Evolutionary conservation across 2,329 filamentous ascomycete species (phyloP).

Genomic region (Colletotrichum sojae): DNA sequence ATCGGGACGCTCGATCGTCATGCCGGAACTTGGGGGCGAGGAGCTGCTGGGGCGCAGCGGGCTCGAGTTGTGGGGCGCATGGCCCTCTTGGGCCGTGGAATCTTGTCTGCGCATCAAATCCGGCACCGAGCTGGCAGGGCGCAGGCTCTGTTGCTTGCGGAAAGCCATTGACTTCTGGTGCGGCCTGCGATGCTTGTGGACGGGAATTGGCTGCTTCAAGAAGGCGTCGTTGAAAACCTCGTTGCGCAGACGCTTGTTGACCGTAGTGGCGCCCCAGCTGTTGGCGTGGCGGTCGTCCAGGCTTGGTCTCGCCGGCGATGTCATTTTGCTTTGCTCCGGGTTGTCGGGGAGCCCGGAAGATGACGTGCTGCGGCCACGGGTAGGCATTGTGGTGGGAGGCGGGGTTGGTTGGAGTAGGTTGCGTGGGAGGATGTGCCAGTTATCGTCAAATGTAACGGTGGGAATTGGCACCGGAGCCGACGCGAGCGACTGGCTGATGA

Average conservation of each 20-base stretch:
- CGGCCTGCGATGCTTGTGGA: constrained; percentile 81
- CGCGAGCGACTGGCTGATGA: constrained; percentile 83
- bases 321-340: constrained; percentile 19
- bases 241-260: constrained; percentile 89
- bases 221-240: constrained; percentile 96
- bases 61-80: constrained; percentile 37
- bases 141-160: constrained; percentile 58
- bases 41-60: constrained; percentile 33
- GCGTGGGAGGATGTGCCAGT: constrained; percentile 91
- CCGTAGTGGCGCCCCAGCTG: constrained; percentile 91
- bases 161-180: constrained; percentile 76
- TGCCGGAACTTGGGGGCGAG: constrained; percentile 29
- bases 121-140: constrained; percentile 62
- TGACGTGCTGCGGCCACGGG: constrained; percentile 55
- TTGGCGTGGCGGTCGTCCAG: constrained; percentile 71
- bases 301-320: constrained; percentile 52
- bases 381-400: constrained; percentile 45
- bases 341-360: constrained; percentile 46
- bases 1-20: constrained; percentile 23
- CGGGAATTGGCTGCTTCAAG: constrained; percentile 84
- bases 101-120: constrained; percentile 47
- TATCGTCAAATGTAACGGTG: constrained; percentile 94
- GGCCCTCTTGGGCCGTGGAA: constrained; percentile 14
- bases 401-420: constrained; percentile 79
- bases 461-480: constrained; percentile 77